Evolutionary conservation across 1,284 basidiomycete species (phyloP).

Genomic region (Sphaerobolus stellatus): DNA sequence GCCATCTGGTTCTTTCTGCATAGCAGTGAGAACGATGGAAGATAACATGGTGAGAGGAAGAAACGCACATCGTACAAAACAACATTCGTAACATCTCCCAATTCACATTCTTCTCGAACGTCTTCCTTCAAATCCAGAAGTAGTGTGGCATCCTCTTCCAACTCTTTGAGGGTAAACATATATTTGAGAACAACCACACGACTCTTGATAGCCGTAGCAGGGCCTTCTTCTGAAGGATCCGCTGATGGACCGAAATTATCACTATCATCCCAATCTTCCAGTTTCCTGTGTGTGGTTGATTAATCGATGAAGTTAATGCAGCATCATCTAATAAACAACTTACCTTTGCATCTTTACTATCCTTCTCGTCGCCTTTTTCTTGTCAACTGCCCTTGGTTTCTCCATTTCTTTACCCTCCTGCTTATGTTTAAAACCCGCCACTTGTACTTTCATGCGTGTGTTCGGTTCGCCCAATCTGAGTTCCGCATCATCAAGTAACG

Average conservation of each 20-base stretch:
- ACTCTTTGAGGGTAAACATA: constrained; percentile 90
- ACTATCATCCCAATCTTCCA: constrained; percentile 84
- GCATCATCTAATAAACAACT: constrained; percentile 24
- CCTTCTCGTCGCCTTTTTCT: constrained; percentile 75
- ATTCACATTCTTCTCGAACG: constrained; percentile 90
- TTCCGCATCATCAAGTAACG: constrained; percentile 90
- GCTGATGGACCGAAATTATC: constrained; percentile 76
- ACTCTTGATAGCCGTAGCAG: constrained; percentile 50
- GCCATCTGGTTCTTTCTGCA: constrained; percentile 88
- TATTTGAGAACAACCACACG: constrained; percentile 90
- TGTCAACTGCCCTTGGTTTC: constrained; percentile 70
- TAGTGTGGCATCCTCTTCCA: constrained; percentile 85
- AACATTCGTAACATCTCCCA: constrained; percentile 97
- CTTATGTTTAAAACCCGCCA: constrained; percentile 84
- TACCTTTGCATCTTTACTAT: constrained; percentile 91
- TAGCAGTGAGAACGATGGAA: background rate
- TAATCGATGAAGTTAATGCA: background rate
- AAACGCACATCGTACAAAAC: constrained; percentile 90
- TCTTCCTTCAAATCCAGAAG: constrained; percentile 95
- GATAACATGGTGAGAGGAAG: background rate
- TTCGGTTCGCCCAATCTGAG: constrained; percentile 77
- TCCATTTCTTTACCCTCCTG: constrained; percentile 32
- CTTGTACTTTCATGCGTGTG: constrained; percentile 78
- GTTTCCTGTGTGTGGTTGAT: constrained; percentile 50
- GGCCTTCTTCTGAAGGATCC: constrained; percentile 51